Evolutionary conservation across 306 rosid genomes (phyloP), one percentile per base, ranked within the genome.

Genomic region (Albizia julibrissin): DNA sequence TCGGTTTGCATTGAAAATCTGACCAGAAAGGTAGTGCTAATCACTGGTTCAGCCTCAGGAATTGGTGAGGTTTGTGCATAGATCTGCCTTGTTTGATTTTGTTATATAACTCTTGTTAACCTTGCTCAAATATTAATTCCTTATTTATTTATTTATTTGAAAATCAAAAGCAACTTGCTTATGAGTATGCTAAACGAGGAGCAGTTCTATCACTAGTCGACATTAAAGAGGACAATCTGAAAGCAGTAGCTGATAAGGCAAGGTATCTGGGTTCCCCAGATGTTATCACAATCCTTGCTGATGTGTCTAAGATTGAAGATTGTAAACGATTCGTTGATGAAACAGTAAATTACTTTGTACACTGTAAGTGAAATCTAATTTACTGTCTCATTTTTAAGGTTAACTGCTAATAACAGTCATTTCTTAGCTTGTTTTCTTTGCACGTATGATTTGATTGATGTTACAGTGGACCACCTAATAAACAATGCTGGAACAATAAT

Each of bases 381-480:
- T 29, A 15, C 69, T 6, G 11, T 29, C 10, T 29, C 29, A 6
- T 64, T 29, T 29, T 15, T 2, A 13, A 62, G 34, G 8, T 12
- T 64, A 64, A 64, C 69, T 64, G 42, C 21, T 64, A 6, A 64
- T 27, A 14, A 64, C 69, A 29, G 18, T 6, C 39, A 29, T 64
- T 64, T 29, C 69, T 64, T 64, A 29, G 3, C n/a, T 13, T 64
- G 69, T 64, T 29, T 64, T 13, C 39, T 64, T 10, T 47, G 2
- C 54, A n/a, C 40, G 34, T 33, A 80, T 5, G n/a, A 4, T 52
- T 13, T 24, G 46, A 54, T 54, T 54, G 21, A 73, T 77, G 80
- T 78, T 68, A 75, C 90, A 92, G 97, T 92, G 90, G 94, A 94
- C 64, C 97, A 91, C 83, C 86, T 94, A 54, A 97, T 94, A 37